Evolutionary conservation across 345 rosid species (phyloP), one percentile per base, ranked within the genome.

Genomic region (Rhizophora apiculata): DNA sequence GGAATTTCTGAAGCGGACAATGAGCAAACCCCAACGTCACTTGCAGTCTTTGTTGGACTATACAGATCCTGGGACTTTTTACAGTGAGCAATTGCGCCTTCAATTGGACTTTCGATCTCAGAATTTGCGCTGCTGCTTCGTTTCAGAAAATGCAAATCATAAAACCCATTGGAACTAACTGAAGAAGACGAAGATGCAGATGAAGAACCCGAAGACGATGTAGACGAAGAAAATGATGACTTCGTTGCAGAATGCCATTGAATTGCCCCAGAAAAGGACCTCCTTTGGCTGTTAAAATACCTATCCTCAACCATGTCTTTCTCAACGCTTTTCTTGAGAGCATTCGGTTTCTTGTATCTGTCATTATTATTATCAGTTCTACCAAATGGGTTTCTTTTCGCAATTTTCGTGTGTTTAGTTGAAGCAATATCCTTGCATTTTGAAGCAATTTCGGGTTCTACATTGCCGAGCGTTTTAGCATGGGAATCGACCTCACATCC

Each of bases 51-150:
- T 54, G 86, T 79, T 37, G 79, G 72, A 0, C 75, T 72, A 64
- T 80, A 65, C 46, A 60, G 68, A 30, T 80, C 77, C 36, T 83
- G 86, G 55, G 98, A 90, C 63, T 74, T 87, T 63, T 95, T 90
- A 74, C 98, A 96, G 74, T 96, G 92, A 81, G 93, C 96, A 73
- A 96, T 90, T 2, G 99, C 99, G 69, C 88, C 98, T 62, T 89
- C 86, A 15, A 96, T 87, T 66, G 93, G 85, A 71, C 78, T 79
- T 65, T 96, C 97, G 8, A 83, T 68, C 78, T 87, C 98, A 1
- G 84, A 77, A 65, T 79, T 81, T 0, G 80, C 84, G 53, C 89
- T 85, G 71, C 82, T 82, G 73, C 89, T 88, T 75, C 89, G 86
- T 85, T 76, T 89, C 32, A 88, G 86, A 48, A 75, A 53, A 74